Conservation (phyloP, 2,329 filamentous ascomycete species). For the Fusarium poae region DNA sequence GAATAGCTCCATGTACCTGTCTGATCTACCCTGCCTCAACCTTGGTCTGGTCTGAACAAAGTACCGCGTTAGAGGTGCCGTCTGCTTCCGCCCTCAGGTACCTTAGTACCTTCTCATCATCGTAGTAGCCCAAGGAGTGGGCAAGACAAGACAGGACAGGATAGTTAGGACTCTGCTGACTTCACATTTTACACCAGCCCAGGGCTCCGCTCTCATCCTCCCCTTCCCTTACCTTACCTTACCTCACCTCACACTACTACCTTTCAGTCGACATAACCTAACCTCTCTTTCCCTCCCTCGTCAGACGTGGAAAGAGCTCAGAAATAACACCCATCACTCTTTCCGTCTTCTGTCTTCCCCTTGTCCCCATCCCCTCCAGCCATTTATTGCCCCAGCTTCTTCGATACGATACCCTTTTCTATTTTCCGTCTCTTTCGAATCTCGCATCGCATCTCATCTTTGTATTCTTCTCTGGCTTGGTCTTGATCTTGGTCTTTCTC, state of each 20-base stretch:
- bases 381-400: conserved; percentile 45
- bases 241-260: conserved; percentile 29
- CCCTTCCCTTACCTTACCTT: conserved; percentile 29
- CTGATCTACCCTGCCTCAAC: conserved; percentile 22
- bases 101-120: background rate
- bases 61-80: conserved; percentile 9
- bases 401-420: conserved; percentile 45
- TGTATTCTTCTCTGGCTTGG: conserved; percentile 40
- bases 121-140: background rate
- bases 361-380: conserved; percentile 29
- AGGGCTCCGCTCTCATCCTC: conserved; percentile 30
- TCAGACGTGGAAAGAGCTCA: conserved; percentile 51
- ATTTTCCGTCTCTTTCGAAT: conserved; percentile 34
- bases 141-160: background rate
- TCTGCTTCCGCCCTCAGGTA: conserved; percentile 10
- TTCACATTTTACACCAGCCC: conserved; percentile 26
- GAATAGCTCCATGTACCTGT: conserved; percentile 31
- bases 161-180: conserved; percentile 29
- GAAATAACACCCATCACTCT: conserved; percentile 47
- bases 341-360: conserved; percentile 38
- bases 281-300: conserved; percentile 42
- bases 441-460: conserved; percentile 37
- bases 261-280: conserved; percentile 33
- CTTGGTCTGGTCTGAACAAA: conserved; percentile 25
- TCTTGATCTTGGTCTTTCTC: conserved; percentile 33